phyloP scores from a whole-genome alignment of 2,329 filamentous ascomycete species.

The Fusarium temperatum region DNA sequence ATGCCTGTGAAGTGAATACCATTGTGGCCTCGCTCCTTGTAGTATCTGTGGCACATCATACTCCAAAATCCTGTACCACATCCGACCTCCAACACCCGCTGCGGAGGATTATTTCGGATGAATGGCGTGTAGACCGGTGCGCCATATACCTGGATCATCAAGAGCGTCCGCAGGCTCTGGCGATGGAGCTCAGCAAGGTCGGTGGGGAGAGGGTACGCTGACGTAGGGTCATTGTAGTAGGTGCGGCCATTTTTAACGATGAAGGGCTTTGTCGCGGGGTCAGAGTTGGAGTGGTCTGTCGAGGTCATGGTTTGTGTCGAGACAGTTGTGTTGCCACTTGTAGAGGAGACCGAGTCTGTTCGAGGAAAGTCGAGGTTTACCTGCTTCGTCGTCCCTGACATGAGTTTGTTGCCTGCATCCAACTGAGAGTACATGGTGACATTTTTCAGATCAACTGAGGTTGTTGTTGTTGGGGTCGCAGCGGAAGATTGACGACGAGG shows the following conservation, averaged over 20 bases:
- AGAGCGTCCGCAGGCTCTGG: constrained; percentile 83
- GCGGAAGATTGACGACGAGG: constrained; percentile 37
- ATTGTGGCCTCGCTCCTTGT: constrained; percentile 71
- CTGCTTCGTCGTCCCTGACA: constrained; percentile 43
- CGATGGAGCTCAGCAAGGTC: constrained; percentile 89
- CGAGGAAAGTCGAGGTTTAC: constrained; percentile 51
- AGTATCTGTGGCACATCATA: constrained; percentile 84
- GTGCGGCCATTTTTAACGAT: constrained; percentile 80
- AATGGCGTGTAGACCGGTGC: constrained; percentile 78
- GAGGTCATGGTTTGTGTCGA: constrained; percentile 59
- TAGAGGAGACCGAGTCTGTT: constrained; percentile 58
- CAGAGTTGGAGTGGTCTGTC: constrained; percentile 57
- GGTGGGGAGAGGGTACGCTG: constrained; percentile 86
- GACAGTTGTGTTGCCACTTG: constrained; percentile 54
- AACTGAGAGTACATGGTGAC: constrained; percentile 48
- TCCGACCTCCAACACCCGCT: constrained; percentile 82
- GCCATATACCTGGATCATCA: constrained; percentile 83
- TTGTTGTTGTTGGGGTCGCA: not conserved
- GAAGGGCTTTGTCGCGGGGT: constrained; percentile 63
- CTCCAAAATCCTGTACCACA: constrained; percentile 94
- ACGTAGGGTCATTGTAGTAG: constrained; percentile 77
- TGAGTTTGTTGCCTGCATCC: constrained; percentile 44
- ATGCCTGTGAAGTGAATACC: constrained; percentile 83
- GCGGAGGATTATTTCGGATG: constrained; percentile 73
- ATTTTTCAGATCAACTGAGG: constrained; percentile 47